Base-by-base conservation (phyloP, 1,139 yeast species). In the Kazachstania sp. region DNA sequence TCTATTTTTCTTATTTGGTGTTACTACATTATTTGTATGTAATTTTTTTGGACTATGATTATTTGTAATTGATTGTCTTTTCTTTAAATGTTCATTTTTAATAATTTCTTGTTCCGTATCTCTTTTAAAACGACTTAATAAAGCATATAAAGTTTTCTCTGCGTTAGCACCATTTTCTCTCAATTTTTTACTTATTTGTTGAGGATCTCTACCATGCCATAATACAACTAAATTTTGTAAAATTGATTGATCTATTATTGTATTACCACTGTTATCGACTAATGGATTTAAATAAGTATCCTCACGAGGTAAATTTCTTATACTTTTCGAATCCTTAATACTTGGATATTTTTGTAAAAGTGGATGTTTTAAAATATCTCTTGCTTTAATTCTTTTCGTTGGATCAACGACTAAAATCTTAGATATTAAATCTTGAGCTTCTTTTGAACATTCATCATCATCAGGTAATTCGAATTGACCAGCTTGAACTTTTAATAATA, bases 381-480 rank as follows among this genome's bases (percentile, higher is more conserved):
- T 77, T 0, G 95, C 90, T 43, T 81, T 76, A 49, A 88, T 82
- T 66, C 98, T 77, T 52, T 76, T 67, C 47, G 68, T 69, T 13
- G 97, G 96, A 59, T 90, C 86, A 44, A 86, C 90, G 16, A 83
- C 78, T 54, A 92, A 75, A 78, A 92, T 86, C 54, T 72, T 72
- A 44, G 72, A 65, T 37, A 92, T 75, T 52, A 92, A 73, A 65
- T 88, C 94, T 51, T 65, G 67, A 2, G 94, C 90, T 56, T 84
- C 90, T 9, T 57, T 50, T 40, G 85, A 76, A 37, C 84, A 66
- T 52, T 84, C 84, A 41, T 77, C 75, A 49, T 83, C 81, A 36
- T 75, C 74, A 16, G 97, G 97, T 85, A 92, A 87, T 46, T 76
- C 74, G 63, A 81, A 92, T 58, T 79, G 77, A 29, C 98, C 99